Evolutionary conservation across 2,329 filamentous ascomycete species (phyloP), one percentile per base, ranked within the genome.

Genomic region (Fusarium hostae): DNA sequence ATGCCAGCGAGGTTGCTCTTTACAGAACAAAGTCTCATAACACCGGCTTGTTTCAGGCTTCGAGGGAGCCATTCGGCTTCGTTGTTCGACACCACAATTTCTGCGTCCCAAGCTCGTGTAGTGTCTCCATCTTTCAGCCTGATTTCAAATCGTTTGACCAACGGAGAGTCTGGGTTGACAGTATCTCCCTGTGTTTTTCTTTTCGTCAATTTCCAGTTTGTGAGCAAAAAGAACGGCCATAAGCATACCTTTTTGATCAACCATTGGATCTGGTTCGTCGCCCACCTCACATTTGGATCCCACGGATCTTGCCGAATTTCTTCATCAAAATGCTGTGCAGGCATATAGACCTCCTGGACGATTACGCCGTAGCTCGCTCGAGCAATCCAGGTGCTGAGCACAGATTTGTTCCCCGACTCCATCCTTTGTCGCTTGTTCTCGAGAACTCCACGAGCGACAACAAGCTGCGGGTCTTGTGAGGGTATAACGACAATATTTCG

Each of bases 1-100:
- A 85, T 73, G 6, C 81, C 82, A 1, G 78, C 76, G 18, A 85
- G 77, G 68, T 85, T 81, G 60, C 82, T 83, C 52, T 77, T 79
- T 26, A 85, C 78, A 1, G 77, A 75, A 65, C 82, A 84, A 6
- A 85, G 76, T 57, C 79, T 82, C 35, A 75, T 77, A 3, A 73
- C 81, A 1, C 80, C 81, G 22, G 77, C 82, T 63, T 84, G 77
- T 47, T 77, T 81, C 60, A 81, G 69, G 51, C 77, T 83, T 15
- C 64, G 76, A 3, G 82, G 83, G 3, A 84, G 68, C 45, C 77
- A 78, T 7, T 78, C 62, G 4, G 76, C 72, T 13, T 84, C 81
- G 11, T 79, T 78, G 28, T 82, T 79, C 0, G 82, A 84, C 41
- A 82, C 77, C 8, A 84, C 79, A 50, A 85, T 78, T 5, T 79